Conservation (phyloP, 371 early-diverging fungal genomes). For the Choanephora cucurbitarum region DNA sequence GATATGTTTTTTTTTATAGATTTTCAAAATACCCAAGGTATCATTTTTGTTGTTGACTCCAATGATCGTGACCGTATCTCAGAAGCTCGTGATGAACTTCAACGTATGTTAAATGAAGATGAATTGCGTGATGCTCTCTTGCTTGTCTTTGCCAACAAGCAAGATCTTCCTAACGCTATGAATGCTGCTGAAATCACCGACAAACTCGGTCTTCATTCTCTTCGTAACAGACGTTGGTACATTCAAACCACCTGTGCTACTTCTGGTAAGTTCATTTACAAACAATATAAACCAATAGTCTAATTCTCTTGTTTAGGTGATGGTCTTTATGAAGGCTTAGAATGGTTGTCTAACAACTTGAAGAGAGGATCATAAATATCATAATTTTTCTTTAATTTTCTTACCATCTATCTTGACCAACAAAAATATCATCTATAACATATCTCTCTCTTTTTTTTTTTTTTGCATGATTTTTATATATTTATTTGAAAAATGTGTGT, state of each 20-base stretch:
- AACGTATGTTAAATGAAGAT: constrained; percentile 89
- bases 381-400: not conserved
- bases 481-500: no score
- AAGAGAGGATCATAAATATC: constrained; percentile 41
- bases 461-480: no score
- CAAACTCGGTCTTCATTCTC: constrained; percentile 79
- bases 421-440: no score
- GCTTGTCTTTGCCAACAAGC: constrained; percentile 96
- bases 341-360: constrained; percentile 67
- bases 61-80: constrained; percentile 90
- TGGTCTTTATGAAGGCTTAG: constrained; percentile 94
- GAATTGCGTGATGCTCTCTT: constrained; percentile 89
- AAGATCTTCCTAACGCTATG: constrained; percentile 95
- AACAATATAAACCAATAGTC: no score
- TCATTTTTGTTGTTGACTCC: constrained; percentile 97
- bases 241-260: constrained; percentile 93
- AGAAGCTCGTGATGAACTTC: constrained; percentile 87
- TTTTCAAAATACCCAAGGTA: constrained; percentile 96
- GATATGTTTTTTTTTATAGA: constrained; percentile 63
- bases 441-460: no score
- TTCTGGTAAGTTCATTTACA: constrained; percentile 74
- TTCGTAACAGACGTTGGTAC: constrained; percentile 92
- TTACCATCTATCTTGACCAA: no score
- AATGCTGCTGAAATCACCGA: constrained; percentile 93
- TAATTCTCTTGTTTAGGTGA: constrained; percentile 50